phyloP scores from a whole-genome alignment of 139 green algal genomes.

The Limnomonas spitsbergensis region DNA sequence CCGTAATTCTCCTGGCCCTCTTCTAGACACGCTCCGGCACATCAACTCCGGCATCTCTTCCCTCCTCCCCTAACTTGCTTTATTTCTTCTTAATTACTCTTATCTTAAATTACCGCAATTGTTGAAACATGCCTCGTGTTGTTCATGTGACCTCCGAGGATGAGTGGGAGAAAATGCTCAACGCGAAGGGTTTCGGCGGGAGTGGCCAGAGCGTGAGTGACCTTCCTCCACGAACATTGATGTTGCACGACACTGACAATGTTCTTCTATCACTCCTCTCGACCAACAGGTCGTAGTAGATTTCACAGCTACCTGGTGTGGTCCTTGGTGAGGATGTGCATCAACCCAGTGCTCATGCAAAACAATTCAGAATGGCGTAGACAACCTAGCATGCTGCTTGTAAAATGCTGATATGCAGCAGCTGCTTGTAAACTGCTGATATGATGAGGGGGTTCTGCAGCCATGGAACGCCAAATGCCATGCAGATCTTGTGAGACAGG shows the following conservation, averaged over 20 bases:
- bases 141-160: neutral
- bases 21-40: too few species aligned
- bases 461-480: neutral
- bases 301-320: conserved; percentile 10
- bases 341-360: neutral
- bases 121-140: conserved; percentile 5
- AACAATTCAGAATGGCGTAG: too few species aligned
- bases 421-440: neutral
- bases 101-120: too few species aligned
- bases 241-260: neutral
- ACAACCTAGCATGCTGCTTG: too few species aligned
- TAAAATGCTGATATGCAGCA: neutral
- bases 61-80: too few species aligned
- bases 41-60: too few species aligned
- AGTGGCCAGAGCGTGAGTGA: neutral
- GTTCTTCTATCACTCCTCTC: neutral
- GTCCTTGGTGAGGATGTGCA: conserved; percentile 7
- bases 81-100: too few species aligned
- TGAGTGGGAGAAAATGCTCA: conserved; percentile 1
- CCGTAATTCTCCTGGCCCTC: too few species aligned
- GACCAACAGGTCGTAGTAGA: neutral
- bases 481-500: neutral
- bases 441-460: neutral
- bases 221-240: neutral
- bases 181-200: neutral